Evolutionary conservation across 1,139 yeast species (phyloP), one percentile per base, ranked within the genome.

Genomic region (Magnusiomyces tetraspermus): DNA sequence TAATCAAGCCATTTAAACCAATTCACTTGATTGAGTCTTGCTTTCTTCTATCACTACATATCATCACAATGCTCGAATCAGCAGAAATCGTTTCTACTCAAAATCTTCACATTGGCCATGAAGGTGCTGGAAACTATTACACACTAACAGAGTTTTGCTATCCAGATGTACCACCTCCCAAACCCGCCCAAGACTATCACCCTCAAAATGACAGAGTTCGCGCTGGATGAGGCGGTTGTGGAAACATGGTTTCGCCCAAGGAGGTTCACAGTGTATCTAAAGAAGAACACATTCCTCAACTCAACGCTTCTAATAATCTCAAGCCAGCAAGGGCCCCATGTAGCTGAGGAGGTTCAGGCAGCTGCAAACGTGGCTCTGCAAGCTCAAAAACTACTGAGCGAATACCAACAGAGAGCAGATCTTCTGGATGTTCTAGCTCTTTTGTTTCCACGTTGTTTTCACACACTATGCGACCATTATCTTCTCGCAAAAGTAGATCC

Each of bases 331-430:
- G 62, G 3, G 69, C 64, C 59, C 59, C 67, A 49, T 67, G 68
- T 24, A 73, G 73, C 31, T 61, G 73, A 8, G 72, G 73, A 30
- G 73, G 73, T 13, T 51, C 61, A 5, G 73, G 73, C 40, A 69
- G 69, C 60, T 24, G 21, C 6, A 38, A 38, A 15, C 22, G 42
- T 6, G 42, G 21, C 24, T 38, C 42, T 19, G 17, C 42, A 5
- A 15, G 5, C n/a, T 38, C 42, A 5, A 38, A 24, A 38, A 19
- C 42, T 38, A 22, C 42, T 10, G 42, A 22, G 8, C n/a, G 17
- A 19, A 17, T 8, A 13, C 42, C 42, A 19, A n/a, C n/a, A 8
- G 15, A 6, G 6, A 36, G 40, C 40, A 36, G 17, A 5, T 13
- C 42, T 38, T 38, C 42, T 15, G 11, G 24, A 6, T 4, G 15